Evolutionary conservation across 2,329 filamentous ascomycete genomes (phyloP).

Genomic region (Pleurostoma richardsiae): DNA sequence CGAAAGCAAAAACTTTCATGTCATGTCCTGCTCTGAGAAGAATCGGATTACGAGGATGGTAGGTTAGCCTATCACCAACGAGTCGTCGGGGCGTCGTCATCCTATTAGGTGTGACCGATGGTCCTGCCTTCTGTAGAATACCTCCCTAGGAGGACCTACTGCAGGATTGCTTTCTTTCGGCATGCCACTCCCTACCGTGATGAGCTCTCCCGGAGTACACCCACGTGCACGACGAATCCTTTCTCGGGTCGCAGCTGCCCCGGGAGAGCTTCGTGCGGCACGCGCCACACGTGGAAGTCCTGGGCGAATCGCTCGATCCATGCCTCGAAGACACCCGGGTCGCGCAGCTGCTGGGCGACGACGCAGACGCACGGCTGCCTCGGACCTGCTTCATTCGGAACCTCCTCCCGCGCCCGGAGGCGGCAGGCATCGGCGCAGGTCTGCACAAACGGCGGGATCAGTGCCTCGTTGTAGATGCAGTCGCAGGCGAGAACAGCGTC

Average conservation of each 20-base stretch:
- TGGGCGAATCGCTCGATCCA: slow-evolving; percentile 69
- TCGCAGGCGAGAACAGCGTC: slow-evolving; percentile 81
- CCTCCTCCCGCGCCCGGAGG: slow-evolving; percentile 33
- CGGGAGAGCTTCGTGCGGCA: slow-evolving; percentile 60
- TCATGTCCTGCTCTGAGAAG: too few relatives aligned
- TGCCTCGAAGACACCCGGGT: slow-evolving; percentile 75
- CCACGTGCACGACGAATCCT: slow-evolving; percentile 81
- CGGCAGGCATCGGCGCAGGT: slow-evolving; percentile 72
- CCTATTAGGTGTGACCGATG: too few relatives aligned
- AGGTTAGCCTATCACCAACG: too few relatives aligned
- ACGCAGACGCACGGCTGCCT: slow-evolving; percentile 62
- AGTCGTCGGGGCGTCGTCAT: too few relatives aligned
- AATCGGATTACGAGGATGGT: too few relatives aligned
- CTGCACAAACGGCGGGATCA: slow-evolving; percentile 77
- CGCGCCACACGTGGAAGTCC: slow-evolving; percentile 69
- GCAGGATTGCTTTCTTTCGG: too few relatives aligned
- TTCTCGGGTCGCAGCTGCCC: slow-evolving; percentile 54
- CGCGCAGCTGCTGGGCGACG: slow-evolving; percentile 83
- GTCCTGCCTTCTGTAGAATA: too few relatives aligned
- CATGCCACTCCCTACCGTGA: not conserved
- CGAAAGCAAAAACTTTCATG: too few relatives aligned
- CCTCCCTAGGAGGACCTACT: too few relatives aligned
- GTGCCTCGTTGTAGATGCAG: slow-evolving; percentile 89
- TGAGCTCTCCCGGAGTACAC: slow-evolving; percentile 41
- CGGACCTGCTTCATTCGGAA: slow-evolving; percentile 7